Evolutionary conservation across 768 basidiomycete genomes (phyloP).

Genomic region (Termitomyces heimii): DNA sequence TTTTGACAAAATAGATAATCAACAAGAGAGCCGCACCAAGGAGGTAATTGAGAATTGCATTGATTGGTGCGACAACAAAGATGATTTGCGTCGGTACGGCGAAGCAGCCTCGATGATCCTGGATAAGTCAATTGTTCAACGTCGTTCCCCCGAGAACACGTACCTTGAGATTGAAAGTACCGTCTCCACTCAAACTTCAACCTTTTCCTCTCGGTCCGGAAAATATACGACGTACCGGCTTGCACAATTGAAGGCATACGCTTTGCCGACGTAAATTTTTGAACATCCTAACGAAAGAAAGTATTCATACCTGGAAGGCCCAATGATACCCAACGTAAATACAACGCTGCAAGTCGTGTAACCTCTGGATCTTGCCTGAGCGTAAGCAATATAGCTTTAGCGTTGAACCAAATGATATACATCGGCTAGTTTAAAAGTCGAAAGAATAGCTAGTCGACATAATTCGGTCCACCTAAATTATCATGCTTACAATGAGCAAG

Average conservation of each 20-base stretch:
- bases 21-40: conserved; percentile 47
- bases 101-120: conserved; percentile 53
- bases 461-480: conserved; percentile 4
- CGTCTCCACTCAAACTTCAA: conserved; percentile 30
- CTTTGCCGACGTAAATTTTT: conserved; percentile 16
- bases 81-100: conserved; percentile 82
- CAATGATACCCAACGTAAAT: conserved; percentile 69
- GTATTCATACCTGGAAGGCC: conserved; percentile 60
- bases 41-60: conserved; percentile 75
- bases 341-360: conserved; percentile 66
- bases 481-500: conserved; percentile 49
- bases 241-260: conserved; percentile 47
- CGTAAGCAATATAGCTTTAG: conserved; percentile 70
- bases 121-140: neutral
- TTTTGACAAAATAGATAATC: neutral
- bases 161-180: conserved; percentile 82
- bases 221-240: conserved; percentile 28
- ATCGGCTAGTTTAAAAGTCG: conserved; percentile 41
- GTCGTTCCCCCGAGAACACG: neutral
- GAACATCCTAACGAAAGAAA: neutral
- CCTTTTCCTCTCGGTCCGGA: neutral
- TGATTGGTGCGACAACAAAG: conserved; percentile 78
- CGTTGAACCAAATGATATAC: conserved; percentile 72
- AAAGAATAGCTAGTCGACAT: neutral
- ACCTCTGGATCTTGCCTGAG: conserved; percentile 83